Evolutionary conservation across 805 yeast species (phyloP).

Genomic region (Nakazawaea wyomingensis): DNA sequence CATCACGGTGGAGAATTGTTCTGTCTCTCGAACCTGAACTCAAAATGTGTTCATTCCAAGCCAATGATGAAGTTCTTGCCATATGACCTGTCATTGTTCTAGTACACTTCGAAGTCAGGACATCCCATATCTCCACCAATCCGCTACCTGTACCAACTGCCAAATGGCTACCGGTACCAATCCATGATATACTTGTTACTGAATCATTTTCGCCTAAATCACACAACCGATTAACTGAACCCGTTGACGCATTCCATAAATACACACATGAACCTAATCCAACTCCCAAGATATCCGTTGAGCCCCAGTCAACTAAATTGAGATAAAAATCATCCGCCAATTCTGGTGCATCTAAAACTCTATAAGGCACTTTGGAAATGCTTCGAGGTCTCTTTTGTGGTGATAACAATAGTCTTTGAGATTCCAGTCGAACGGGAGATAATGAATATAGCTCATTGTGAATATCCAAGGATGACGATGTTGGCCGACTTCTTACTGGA

Average conservation of each 20-base stretch:
- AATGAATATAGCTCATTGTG: conserved; percentile 73
- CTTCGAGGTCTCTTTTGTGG: conserved; percentile 77
- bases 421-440: conserved; percentile 86
- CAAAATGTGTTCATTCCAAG: conserved; percentile 91
- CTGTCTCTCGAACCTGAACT: conserved; percentile 86
- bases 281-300: conserved; percentile 81
- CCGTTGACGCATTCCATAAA: conserved; percentile 84
- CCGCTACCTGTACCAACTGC: conserved; percentile 91
- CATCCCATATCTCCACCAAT: conserved; percentile 92
- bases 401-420: conserved; percentile 71
- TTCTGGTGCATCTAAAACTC: conserved; percentile 95
- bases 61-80: conserved; percentile 76
- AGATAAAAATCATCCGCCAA: conserved; percentile 90
- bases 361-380: conserved; percentile 81
- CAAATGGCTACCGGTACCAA: conserved; percentile 87
- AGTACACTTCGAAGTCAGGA: conserved; percentile 70
- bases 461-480: conserved; percentile 52
- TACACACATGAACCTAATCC: conserved; percentile 87
- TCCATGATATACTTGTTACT: conserved; percentile 87
- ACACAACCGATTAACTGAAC: conserved; percentile 76
- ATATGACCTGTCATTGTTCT: conserved; percentile 91
- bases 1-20: conserved; percentile 84
- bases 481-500: conserved; percentile 58
- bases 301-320: conserved; percentile 93
- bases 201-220: conserved; percentile 63